Evolutionary conservation across 805 yeast species (phyloP), one percentile per base, ranked within the genome.

Genomic region (Candida alai): DNA sequence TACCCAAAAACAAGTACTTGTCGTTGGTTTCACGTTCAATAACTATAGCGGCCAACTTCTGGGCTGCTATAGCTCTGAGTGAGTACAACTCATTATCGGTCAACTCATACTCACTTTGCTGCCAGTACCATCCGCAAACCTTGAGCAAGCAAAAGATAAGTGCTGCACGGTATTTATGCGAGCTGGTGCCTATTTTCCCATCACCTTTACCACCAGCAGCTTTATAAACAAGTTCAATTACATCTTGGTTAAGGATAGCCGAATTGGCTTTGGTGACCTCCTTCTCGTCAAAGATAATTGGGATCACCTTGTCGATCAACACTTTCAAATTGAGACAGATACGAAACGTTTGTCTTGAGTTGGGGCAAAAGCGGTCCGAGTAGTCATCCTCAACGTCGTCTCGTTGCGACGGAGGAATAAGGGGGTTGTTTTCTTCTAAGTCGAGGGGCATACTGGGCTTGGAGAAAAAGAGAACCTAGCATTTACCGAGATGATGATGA

Each of bases 171-270:
- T 85, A 85, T 49, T 78, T 76, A 45, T 70, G 64, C 0, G 80
- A 65, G 1, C 80, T 67, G 0, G 80, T 60, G 1, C 77, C 78
- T 16, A 56, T 50, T 32, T 64, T 57, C 2, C 82, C 84, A 30
- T 73, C 58, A 4, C 86, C 86, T 31, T 66, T 65, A 14, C 95
- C 95, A 7, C 94, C 94, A 13, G 94, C 94, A 5, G 95, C 93
- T 19, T 69, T 71, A 35, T 73, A 66, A 2, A 78, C 82, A 39
- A 85, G 65, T 10, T 66, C 52, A n/a, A 83, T 53, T 2, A 84
- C 84, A 12, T 68, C 65, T 3, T 65, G 65, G 41, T 75, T 80
- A 36, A 86, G 56, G 24, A 84, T 68, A 1, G 78, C 69, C 0
- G 86, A 77, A 35, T 74, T 77, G 5, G 78, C 75, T 7, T 68